Evolutionary conservation across 2,329 filamentous ascomycete genomes (phyloP), one percentile per base, ranked within the genome.

Genomic region (Colletotrichum endophyticum): DNA sequence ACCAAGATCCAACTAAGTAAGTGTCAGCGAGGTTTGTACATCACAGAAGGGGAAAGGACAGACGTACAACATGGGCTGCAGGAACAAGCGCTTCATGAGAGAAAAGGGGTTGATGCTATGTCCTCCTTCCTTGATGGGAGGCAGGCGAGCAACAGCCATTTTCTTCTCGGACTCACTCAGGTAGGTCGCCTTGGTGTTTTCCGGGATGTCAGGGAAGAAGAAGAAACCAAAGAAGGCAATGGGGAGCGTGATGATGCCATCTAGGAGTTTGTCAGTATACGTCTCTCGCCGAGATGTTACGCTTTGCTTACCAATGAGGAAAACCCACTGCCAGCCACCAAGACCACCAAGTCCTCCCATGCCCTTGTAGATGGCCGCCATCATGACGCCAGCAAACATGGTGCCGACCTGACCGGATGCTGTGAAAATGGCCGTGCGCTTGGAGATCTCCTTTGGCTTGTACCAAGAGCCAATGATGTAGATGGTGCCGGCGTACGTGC

Each of bases 371-470:
- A 84, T 82, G 12, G 86, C 89, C 0, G 88, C 88, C 79, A 91
- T 89, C 30, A 92, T 86, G 78, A 89, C 90, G 0, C 91, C 91
- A 2, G 88, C 87, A 72, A 92, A 91, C 87, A 92, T 90, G 0
- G 89, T 92, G 0, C 92, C 92, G 0, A 89, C 89, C 2, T 92
- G 85, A 1, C 91, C 91, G 13, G 90, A 91, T 0, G 90, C 87
- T 2, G 91, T 92, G 80, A 94, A 94, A 66, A 94, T 90, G 63
- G 90, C 92, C 6, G 88, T 91, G 2, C 92, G 87, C 80, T 93
- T 94, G 1, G 91, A 91, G 0, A 94, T 87, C 76, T 94, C 92
- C 15, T 86, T 84, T 19, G 88, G 87, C 0, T 88, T 93, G 79
- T 93, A 93, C 91, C 92, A 93, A 0, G 89, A 84, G 8, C 87